Evolutionary conservation across 2,329 filamentous ascomycete genomes (phyloP).

Genomic region (Alternaria hordeiaustralica): DNA sequence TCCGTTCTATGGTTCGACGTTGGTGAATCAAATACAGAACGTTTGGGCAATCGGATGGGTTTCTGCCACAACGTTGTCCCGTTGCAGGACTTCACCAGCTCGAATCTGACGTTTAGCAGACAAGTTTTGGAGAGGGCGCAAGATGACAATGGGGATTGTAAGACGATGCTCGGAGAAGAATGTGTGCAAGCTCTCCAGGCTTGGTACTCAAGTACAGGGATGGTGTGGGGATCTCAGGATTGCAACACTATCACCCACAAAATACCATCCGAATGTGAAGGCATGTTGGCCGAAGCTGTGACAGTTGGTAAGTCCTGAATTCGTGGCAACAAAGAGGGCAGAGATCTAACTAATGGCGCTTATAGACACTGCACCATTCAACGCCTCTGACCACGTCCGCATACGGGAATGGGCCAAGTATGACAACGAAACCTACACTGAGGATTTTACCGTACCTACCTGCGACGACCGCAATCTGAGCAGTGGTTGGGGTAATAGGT

Average conservation of each 20-base stretch:
- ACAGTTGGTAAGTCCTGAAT: not conserved
- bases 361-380: not conserved
- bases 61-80: not conserved
- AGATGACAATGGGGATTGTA: conserved; percentile 1
- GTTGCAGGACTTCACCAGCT: not conserved
- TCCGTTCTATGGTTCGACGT: not conserved
- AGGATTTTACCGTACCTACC: not conserved
- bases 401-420: not conserved
- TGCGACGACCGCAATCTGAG: not conserved
- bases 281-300: not conserved
- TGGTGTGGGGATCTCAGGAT: too few species aligned
- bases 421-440: not conserved
- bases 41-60: not conserved
- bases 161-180: not conserved
- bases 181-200: not conserved
- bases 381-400: not conserved
- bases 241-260: not conserved
- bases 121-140: not conserved
- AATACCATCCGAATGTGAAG: not conserved
- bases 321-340: not conserved
- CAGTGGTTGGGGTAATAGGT: not conserved
- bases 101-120: not conserved
- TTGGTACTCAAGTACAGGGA: not conserved
- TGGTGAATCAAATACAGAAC: not conserved
- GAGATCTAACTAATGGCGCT: not conserved